Evolutionary conservation across 2,329 filamentous ascomycete species (phyloP), one percentile per base, ranked within the genome.

Genomic region (Sclerotinia glacialis): DNA sequence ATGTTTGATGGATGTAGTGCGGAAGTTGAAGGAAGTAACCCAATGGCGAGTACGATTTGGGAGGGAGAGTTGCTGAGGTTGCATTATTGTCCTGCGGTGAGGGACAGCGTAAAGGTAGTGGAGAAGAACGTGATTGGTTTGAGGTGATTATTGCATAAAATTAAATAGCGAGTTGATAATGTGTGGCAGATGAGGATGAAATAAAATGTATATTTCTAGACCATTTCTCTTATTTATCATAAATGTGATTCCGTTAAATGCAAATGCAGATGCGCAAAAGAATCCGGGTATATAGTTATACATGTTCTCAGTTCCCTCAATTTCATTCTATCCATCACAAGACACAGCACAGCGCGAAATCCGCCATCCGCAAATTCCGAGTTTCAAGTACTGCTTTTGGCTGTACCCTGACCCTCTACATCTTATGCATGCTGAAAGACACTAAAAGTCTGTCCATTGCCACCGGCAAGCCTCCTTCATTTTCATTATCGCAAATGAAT

Each of bases 41-140:
- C 94, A 0, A 96, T 95, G 78, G 91, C 93, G 0, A 87, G 88
- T 5, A 97, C 92, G 0, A 84, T 96, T 0, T 99, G 94, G 95
- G 95, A 98, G 77, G 93, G 92, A 0, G 95, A 98, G 80, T 76
- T 99, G 67, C 77, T 99, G 73, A 83, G 89, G 75, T 84, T 85
- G 71, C 95, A 99, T 79, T 99, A 91, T 77, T 93, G 90, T 72
- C 94, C 93, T 8, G 89, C 89, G 74, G 90, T 99, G 1, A 84
- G 92, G 71, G 92, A 96, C 74, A 89, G 89, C 1, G 81, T 90
- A 5, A 84, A 85, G 77, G 78, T 84, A 54, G 80, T 93, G 76
- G 89, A 93, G 76, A 92, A 90, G 82, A 83, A 76, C 67, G 67
- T 77, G 52, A 55, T 76, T 37, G 74, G 74, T 11, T 68, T 75